Conservation (phyloP, 441 rosid genomes). For the Sinapis alba region DNA sequence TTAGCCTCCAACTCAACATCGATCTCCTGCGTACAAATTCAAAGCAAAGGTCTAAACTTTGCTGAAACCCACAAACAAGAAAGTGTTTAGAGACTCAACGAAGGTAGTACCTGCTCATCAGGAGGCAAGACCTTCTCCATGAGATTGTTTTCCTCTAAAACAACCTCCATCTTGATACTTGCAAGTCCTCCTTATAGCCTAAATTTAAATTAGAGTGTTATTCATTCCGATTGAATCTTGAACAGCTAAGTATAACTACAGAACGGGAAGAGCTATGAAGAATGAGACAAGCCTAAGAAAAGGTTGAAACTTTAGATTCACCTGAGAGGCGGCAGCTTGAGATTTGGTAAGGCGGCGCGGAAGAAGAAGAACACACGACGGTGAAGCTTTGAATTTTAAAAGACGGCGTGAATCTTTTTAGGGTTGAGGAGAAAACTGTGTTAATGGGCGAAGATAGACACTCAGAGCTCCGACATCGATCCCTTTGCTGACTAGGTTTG, state of each 20-base stretch:
- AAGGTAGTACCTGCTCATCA: conserved; percentile 44
- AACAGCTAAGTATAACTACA: too few species aligned
- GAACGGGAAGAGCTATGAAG: conserved; percentile 12
- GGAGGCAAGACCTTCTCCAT: conserved; percentile 41
- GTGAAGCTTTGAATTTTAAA: background rate
- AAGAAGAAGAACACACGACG: conserved; percentile 7
- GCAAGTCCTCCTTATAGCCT: background rate
- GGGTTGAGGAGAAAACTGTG: conserved; percentile 15
- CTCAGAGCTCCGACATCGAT: conserved; percentile 22
- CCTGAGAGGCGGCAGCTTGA: conserved; percentile 8
- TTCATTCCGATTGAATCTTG: background rate
- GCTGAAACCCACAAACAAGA: background rate
- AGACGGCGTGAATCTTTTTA: background rate
- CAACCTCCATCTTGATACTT: conserved; percentile 40
- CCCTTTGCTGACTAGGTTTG: background rate
- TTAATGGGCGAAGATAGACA: background rate
- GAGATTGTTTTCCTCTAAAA: conserved; percentile 37
- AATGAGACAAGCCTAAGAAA: background rate
- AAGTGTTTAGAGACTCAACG: background rate
- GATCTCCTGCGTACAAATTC: conserved; percentile 46
- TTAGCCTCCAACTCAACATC: conserved; percentile 59
- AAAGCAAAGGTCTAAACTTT: background rate
- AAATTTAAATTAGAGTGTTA: background rate
- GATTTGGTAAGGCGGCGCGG: conserved; percentile 1
- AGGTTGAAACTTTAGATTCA: background rate